Percentiles rank a stretch among this genome's conserved stretches.
phyloP scores from a whole-genome alignment of 345 rosid genomes.

The Clausena lansium region DNA sequence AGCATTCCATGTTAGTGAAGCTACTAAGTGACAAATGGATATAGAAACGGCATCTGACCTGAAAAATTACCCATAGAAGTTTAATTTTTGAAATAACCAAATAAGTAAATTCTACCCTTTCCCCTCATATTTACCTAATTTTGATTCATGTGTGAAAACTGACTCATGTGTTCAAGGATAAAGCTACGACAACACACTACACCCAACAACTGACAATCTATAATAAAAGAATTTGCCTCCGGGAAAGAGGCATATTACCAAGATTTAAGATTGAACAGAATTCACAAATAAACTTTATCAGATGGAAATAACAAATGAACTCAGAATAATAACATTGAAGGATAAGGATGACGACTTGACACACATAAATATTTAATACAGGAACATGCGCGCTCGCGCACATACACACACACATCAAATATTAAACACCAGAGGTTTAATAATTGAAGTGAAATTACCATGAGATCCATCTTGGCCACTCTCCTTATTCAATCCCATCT shows the following conservation, averaged over 20 bases:
- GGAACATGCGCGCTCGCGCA: too few relatives aligned
- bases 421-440: not conserved
- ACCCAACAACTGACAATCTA: not conserved
- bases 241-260: not conserved
- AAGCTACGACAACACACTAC: not conserved
- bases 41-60: not conserved
- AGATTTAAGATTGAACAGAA: not conserved
- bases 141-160: not conserved
- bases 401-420: too few relatives aligned
- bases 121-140: not conserved
- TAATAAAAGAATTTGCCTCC: not conserved
- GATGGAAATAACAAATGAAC: not conserved
- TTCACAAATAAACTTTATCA: not conserved
- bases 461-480: constrained; percentile 34
- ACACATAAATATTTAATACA: not conserved
- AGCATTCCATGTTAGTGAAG: constrained; percentile 3
- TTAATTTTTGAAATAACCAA: not conserved
- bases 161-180: not conserved
- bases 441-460: constrained; percentile 25
- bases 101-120: not conserved
- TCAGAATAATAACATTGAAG: not conserved
- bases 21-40: not conserved
- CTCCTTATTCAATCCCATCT: constrained; percentile 35
- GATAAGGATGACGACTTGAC: not conserved
- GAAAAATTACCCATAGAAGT: not conserved